Evolutionary conservation across 768 basidiomycete species (phyloP).

Genomic region (Collybia sordida): DNA sequence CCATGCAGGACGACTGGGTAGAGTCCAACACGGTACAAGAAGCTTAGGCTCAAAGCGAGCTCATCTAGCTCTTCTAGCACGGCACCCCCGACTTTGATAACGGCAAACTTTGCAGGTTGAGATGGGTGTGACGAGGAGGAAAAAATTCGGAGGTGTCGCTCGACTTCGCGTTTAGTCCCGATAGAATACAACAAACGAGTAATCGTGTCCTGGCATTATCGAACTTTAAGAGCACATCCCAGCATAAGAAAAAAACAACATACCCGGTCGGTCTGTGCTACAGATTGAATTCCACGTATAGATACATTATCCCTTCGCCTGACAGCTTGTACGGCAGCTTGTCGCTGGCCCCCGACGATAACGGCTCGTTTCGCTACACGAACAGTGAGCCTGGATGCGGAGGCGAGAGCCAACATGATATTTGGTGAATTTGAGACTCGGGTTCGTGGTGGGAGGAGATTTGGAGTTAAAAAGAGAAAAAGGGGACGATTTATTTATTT

Average conservation of each 20-base stretch:
- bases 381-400: constrained; percentile 32
- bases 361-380: constrained; percentile 44
- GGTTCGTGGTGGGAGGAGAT: constrained; percentile 13
- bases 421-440: constrained; percentile 8
- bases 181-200: constrained; percentile 95
- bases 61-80: constrained; percentile 92
- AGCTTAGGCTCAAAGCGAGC: constrained; percentile 91
- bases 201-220: constrained; percentile 79
- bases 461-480: constrained; percentile 11
- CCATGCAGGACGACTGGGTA: constrained; percentile 98
- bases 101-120: constrained; percentile 92
- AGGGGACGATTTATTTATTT: constrained; percentile 13
- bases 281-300: constrained; percentile 52
- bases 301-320: constrained; percentile 33
- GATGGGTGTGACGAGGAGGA: constrained; percentile 89
- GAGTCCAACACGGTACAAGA: constrained; percentile 95
- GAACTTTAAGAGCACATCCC: neutral
- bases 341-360: constrained; percentile 48
- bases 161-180: constrained; percentile 96
- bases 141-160: constrained; percentile 97
- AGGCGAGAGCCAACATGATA: constrained; percentile 34
- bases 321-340: constrained; percentile 40
- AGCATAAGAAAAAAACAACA: constrained; percentile 18
- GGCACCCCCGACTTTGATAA: constrained; percentile 97
- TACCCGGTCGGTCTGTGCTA: constrained; percentile 76